Conservation (phyloP, 192 early-diverging fungal species). For the Thamnidium elegans region DNA sequence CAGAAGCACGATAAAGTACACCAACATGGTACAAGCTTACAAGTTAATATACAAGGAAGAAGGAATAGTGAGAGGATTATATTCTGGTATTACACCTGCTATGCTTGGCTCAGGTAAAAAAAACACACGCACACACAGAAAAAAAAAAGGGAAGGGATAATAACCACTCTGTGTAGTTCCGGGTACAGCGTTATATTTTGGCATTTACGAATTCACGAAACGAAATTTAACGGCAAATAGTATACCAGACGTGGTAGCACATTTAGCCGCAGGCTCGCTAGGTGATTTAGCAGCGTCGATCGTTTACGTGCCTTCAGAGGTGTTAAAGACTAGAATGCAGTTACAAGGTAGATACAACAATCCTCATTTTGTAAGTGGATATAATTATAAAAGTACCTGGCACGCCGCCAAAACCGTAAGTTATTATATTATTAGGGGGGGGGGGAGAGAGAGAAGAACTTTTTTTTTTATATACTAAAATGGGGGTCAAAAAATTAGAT, state of each 20-base stretch:
- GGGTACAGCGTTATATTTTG: conserved; percentile 55
- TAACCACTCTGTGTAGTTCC: conserved; percentile 36
- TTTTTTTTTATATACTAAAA: too few relatives aligned
- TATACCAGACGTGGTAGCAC: conserved; percentile 48
- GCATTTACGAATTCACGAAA: conserved; percentile 56
- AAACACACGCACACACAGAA: not conserved
- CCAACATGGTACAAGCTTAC: conserved; percentile 59
- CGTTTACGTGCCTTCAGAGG: conserved; percentile 59
- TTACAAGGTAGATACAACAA: conserved; percentile 75
- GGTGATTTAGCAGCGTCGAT: conserved; percentile 55
- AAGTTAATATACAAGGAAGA: conserved; percentile 53
- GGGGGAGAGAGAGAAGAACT: too few relatives aligned
- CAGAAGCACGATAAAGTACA: conserved; percentile 44
- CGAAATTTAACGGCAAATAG: conserved; percentile 45
- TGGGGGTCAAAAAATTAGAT: conserved; percentile 39
- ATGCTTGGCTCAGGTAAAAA: conserved; percentile 44
- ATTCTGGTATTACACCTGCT: conserved; percentile 54
- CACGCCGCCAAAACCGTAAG: conserved; percentile 53
- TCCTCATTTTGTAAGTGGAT: conserved; percentile 62
- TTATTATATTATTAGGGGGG: too few relatives aligned
- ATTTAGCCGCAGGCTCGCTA: conserved; percentile 53
- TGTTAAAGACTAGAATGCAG: conserved; percentile 76
- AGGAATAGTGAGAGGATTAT: conserved; percentile 50
- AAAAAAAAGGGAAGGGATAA: not conserved
- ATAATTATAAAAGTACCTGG: conserved; percentile 69